Evolutionary conservation across 179 eudicot species (phyloP), one percentile per base, ranked within the genome.

Genomic region (Spergularia azorica): DNA sequence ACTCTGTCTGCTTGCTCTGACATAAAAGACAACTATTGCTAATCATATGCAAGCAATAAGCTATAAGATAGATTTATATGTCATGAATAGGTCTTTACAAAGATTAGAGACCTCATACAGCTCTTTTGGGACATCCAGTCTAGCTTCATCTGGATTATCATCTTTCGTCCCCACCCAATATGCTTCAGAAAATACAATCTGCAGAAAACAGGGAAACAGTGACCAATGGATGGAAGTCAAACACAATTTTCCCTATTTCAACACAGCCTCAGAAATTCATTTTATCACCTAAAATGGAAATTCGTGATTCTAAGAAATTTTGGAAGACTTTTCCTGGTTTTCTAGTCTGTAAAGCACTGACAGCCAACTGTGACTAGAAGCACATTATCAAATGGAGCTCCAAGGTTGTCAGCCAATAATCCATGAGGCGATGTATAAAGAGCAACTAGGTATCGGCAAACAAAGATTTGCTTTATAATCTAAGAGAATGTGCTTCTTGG

Each of bases 161-260:
- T 95, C 97, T 84, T 90, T 95, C 73, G 67, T 86, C 75, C 98
- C 97, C 51, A 95, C 87, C 98, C 97, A 95, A 81, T 89, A 95
- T 77, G 95, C 97, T 74, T 95, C 98, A 63, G 98, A 95, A 86
- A 95, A 95, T 76, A 93, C 93, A 75, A 95, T 84, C 98, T 95
- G 86, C 77, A 83, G 50, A 39, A 67, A 71, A 57, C 43, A 72
- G 17, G 12, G 14, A 17, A 9, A 39, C 32, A 66, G 52, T 36
- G 63, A 70, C 46, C 81, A 74, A 17, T 4, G 3, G 39, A 71
- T 17, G 62, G 61, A 77, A 17, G 54, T 77, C 75, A 39, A 21
- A 54, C 56, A 57, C 48, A 46, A 43, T 26, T 17, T n/a, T 32
- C 50, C 77, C 72, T 65, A 48, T 43, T 67, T 66, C 32, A 67